phyloP scores from a whole-genome alignment of 306 rosid species.

The Rosa persica region DNA sequence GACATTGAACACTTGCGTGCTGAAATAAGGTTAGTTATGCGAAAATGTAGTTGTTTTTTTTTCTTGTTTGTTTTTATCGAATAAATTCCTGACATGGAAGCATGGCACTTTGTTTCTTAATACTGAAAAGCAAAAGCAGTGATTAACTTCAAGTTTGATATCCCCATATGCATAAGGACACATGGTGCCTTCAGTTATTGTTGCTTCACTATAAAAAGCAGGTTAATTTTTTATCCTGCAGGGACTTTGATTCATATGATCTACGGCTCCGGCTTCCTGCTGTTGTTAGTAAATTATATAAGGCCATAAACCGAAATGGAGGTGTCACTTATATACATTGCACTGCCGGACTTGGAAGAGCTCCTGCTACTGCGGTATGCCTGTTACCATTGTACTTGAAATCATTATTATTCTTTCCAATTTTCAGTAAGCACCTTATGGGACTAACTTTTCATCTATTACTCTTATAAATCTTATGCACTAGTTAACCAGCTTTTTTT shows the following conservation, averaged over 20 bases:
- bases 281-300: slow-evolving; percentile 72
- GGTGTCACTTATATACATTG: slow-evolving; percentile 92
- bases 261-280: slow-evolving; percentile 75
- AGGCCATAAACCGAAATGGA: slow-evolving; percentile 72
- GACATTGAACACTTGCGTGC: slow-evolving; percentile 94
- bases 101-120: neutral
- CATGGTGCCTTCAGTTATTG: neutral
- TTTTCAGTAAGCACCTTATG: neutral
- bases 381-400: neutral
- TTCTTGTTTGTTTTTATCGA: neutral
- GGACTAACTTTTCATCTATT: neutral
- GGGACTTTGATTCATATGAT: slow-evolving; percentile 93
- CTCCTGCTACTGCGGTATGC: slow-evolving; percentile 87
- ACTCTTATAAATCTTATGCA: no score
- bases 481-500: no score
- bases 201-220: slow-evolving; percentile 20
- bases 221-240: slow-evolving; percentile 42
- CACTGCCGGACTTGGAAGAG: slow-evolving; percentile 99
- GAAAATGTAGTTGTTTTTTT: neutral
- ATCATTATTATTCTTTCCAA: slow-evolving; percentile 5
- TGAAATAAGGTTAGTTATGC: slow-evolving; percentile 71
- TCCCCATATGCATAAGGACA: neutral
- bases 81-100: slow-evolving; percentile 10
- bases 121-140: neutral
- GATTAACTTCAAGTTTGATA: neutral